A percentile compares a stretch with the other conserved stretches of the same genome.
phyloP scores from a whole-genome alignment of 768 basidiomycete species.

The Phylloporus rhodoxanthus region DNA sequence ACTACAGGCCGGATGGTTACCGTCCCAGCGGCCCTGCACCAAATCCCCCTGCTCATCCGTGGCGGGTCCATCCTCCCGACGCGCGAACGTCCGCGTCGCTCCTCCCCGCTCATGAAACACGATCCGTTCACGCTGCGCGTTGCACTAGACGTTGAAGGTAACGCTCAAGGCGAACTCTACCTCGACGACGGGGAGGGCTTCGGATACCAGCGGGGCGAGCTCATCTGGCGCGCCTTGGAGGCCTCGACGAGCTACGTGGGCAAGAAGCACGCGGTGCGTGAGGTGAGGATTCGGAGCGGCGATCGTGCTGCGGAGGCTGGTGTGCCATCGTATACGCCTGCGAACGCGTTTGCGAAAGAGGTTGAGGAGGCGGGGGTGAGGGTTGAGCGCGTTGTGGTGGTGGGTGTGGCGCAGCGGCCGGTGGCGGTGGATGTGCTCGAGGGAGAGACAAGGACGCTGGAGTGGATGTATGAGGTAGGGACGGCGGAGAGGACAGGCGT shows the following conservation, averaged over 20 bases:
- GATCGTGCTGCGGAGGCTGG: slow-evolving; percentile 56
- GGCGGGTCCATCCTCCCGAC: slow-evolving; percentile 89
- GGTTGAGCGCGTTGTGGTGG: slow-evolving; percentile 76
- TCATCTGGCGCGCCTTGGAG: slow-evolving; percentile 75
- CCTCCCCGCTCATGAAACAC: slow-evolving; percentile 80
- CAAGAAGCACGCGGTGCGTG: slow-evolving; percentile 24
- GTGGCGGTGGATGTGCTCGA: slow-evolving; percentile 41
- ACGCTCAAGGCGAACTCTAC: slow-evolving; percentile 82
- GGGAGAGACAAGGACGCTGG: slow-evolving; percentile 37
- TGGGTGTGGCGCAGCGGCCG: slow-evolving; percentile 66
- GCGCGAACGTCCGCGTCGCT: slow-evolving; percentile 78
- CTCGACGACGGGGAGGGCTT: slow-evolving; percentile 91
- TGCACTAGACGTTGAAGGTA: slow-evolving; percentile 55
- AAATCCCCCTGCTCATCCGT: slow-evolving; percentile 80
- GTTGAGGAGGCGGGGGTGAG: slow-evolving; percentile 52
- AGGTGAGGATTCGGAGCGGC: slow-evolving; percentile 42
- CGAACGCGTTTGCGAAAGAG: slow-evolving; percentile 64
- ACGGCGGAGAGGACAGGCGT: slow-evolving; percentile 54
- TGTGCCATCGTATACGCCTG: slow-evolving; percentile 43
- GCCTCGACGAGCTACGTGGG: slow-evolving; percentile 41
- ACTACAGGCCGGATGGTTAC: slow-evolving; percentile 59
- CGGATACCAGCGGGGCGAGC: slow-evolving; percentile 65
- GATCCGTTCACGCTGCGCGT: slow-evolving; percentile 93
- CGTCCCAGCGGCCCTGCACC: slow-evolving; percentile 72
- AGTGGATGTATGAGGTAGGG: slow-evolving; percentile 66